These are phyloP conservation scores for Nepenthes gracilis DNA, from an alignment of 148 eudicot species.

Conservation along the genomic window DNA sequence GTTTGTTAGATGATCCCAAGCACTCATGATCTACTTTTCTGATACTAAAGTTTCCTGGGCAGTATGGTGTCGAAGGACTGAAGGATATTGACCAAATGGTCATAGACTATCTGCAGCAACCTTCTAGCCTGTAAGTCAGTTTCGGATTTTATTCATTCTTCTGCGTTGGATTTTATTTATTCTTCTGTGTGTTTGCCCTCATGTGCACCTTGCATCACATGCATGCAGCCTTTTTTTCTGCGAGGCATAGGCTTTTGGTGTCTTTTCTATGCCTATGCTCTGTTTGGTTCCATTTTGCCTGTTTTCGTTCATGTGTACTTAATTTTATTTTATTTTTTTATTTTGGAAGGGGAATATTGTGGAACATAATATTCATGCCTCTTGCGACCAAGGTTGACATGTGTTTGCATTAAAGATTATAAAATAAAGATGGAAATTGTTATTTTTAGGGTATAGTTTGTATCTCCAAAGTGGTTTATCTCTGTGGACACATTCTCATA, in stretches of 20 bases:
- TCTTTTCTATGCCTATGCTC: not conserved
- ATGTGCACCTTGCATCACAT: not conserved
- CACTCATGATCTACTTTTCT: not conserved
- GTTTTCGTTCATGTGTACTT: no score
- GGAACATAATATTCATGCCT: no score
- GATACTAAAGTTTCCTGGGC: constrained; percentile 29
- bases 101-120: constrained; percentile 46
- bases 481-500: no score
- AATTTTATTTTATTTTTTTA: no score
- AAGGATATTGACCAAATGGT: constrained; percentile 54
- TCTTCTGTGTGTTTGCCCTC: not conserved
- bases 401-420: no score
- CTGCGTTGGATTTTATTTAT: constrained; percentile 3
- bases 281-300: no score
- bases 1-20: constrained; percentile 1
- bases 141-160: constrained; percentile 2
- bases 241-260: no score
- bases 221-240: not conserved
- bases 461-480: no score
- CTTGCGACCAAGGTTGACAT: no score
- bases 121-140: constrained; percentile 45
- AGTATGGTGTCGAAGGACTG: constrained; percentile 25
- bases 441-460: no score
- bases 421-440: no score
- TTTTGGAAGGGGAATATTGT: no score